Base-by-base conservation (phyloP, 2,329 filamentous ascomycete species). In the Coccinonectria pachysandricola region DNA sequence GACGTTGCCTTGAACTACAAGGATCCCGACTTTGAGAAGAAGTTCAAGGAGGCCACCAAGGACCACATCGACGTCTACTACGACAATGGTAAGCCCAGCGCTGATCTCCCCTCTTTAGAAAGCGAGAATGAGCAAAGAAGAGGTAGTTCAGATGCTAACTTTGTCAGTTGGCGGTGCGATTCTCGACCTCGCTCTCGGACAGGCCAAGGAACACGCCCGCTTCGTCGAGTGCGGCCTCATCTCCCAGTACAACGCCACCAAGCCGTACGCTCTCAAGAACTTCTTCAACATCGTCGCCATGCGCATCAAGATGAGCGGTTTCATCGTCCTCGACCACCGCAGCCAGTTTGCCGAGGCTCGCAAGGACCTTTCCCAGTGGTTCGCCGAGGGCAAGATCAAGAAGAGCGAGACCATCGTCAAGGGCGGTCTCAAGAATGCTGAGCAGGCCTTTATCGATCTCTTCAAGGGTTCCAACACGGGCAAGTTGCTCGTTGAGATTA, bases 201-300 rank as follows among this genome's bases (percentile, higher is more conserved):
- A 75, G 12, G 78, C 79, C 30, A 76, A 75, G 31, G 56, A 57
- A 25, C 59, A 68, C 47, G 59, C 79, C n/a, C 65, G 79, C 20
- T 79, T 85, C 52, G 70, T 78, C 39, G 79, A 80, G 53, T 85
- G 80, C 53, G 80, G 79, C 23, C 63, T 57, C 35, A 83, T 85
- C 54, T 75, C 67, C 48, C 68, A 77, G 49, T 85, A 84, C 53
- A 83, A 84, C 52, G 48, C 61, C 3, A 51, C 61, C 19, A 64
- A 32, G 60, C 65, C 31, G 54, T 65, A 38, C 14, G 76, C 76
- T 1, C 70, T 71, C 26, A 68, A 60, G 39, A 67, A 72, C 45
- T 65, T 70, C 41, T 53, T 57, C 22, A 66, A 67, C 56, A 59
- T 70, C 32, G 56, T 71, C 24, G 50, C 57, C 4, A 71, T 71